These are phyloP conservation scores for Pholiota molesta DNA, from an alignment of 768 basidiomycete genomes.

Conservation along the genomic window DNA sequence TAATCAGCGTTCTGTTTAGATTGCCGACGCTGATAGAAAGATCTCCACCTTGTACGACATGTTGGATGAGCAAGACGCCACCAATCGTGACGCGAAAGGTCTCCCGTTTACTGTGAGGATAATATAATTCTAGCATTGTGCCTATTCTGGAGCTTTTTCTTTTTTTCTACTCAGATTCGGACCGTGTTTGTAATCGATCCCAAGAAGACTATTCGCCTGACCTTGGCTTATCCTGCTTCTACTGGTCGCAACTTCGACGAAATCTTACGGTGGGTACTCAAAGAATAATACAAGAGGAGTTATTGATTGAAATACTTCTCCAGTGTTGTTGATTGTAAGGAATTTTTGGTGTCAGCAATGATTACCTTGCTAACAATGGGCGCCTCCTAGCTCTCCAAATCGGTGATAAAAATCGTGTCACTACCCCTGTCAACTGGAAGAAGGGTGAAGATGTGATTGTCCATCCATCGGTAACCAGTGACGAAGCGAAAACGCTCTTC, in stretches of 20 bases:
- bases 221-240: conserved; percentile 90
- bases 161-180: conserved; percentile 60
- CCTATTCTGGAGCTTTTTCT: neutral
- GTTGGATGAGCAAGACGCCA: conserved; percentile 94
- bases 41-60: conserved; percentile 91
- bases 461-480: conserved; percentile 78
- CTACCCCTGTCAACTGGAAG: conserved; percentile 95
- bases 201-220: conserved; percentile 91
- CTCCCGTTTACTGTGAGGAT: conserved; percentile 87
- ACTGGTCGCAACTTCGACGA: conserved; percentile 92
- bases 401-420: conserved; percentile 82
- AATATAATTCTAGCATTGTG: conserved; percentile 1
- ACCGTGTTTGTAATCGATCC: conserved; percentile 99
- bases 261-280: conserved; percentile 45
- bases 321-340: conserved; percentile 75
- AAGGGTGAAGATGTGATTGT: conserved; percentile 95
- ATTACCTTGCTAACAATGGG: conserved; percentile 6
- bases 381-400: conserved; percentile 73
- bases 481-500: conserved; percentile 92
- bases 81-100: conserved; percentile 84
- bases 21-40: conserved; percentile 88
- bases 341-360: neutral
- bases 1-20: conserved; percentile 45
- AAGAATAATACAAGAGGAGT: neutral
- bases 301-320: conserved; percentile 2